A percentile compares a stretch with the other conserved stretches of the same genome.
Evolutionary conservation across 2,329 filamentous ascomycete species (phyloP).

Genomic region (Neofusicoccum ribis): DNA sequence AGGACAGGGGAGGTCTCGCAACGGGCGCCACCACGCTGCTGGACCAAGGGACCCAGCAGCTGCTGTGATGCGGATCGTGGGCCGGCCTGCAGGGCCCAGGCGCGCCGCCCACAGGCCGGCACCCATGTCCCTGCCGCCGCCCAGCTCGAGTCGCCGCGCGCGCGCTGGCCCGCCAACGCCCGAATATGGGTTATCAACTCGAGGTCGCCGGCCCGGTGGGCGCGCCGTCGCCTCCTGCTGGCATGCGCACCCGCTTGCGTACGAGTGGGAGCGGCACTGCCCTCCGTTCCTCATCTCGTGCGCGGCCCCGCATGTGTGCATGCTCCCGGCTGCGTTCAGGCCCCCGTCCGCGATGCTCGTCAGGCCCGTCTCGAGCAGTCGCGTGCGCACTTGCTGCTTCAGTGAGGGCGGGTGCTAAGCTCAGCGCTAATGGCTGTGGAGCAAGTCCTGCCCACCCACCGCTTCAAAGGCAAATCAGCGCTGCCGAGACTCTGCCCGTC

Average conservation of each 20-base stretch:
- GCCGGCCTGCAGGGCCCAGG: not conserved
- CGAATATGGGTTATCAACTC: not conserved
- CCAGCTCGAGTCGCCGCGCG: not conserved
- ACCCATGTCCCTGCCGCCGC: not conserved
- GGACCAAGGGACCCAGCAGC: not conserved
- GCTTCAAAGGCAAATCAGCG: not conserved
- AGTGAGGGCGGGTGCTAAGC: not conserved
- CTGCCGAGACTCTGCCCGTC: not conserved
- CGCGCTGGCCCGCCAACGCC: not conserved
- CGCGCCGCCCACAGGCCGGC: not conserved
- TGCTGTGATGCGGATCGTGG: slow-evolving; percentile 1
- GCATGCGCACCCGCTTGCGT: slow-evolving; percentile 6
- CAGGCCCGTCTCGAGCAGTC: not conserved
- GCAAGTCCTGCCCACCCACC: not conserved
- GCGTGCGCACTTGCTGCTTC: slow-evolving; percentile 16
- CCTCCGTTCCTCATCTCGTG: not conserved
- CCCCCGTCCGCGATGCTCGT: not conserved
- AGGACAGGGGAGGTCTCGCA: not conserved
- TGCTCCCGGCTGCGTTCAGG: not conserved
- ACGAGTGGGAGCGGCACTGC: not conserved
- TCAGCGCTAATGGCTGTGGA: not conserved
- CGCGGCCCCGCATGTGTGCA: not conserved
- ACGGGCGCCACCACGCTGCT: not conserved
- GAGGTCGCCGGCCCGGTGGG: too few species aligned
- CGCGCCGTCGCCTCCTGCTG: not conserved